A percentile compares a stretch with the other conserved stretches of the same genome.
These are phyloP conservation scores for Chamaecrista fasciculata DNA, from an alignment of 306 rosid genomes.

Conservation along the genomic window DNA sequence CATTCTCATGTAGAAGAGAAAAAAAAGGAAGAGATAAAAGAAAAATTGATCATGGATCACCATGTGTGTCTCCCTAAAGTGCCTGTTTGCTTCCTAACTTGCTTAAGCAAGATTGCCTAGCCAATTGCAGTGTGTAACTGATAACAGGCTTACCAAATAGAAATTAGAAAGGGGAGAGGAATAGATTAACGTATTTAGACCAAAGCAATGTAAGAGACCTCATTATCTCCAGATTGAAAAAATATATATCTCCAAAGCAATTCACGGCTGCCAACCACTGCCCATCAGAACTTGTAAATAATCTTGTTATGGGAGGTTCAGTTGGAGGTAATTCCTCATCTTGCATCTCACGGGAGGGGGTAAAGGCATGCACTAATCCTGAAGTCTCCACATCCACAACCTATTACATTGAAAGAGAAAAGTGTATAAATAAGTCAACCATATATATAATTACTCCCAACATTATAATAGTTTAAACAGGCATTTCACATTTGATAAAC, in stretches of 20 bases:
- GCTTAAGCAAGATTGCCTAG: not conserved
- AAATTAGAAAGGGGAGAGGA: not conserved
- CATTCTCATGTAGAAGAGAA: too few relatives aligned
- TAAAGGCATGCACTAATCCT: slow-evolving; percentile 60
- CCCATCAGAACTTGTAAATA: slow-evolving; percentile 85
- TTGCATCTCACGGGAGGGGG: slow-evolving; percentile 51
- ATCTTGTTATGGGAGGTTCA: slow-evolving; percentile 88
- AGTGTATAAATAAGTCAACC: slow-evolving; percentile 19
- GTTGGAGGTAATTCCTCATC: slow-evolving; percentile 57
- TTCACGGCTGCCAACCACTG: slow-evolving; percentile 95
- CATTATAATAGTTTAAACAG: not conserved
- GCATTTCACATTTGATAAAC: not conserved
- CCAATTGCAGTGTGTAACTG: not conserved
- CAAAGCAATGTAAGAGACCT: slow-evolving; percentile 44
- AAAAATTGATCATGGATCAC: not conserved
- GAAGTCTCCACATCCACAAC: slow-evolving; percentile 60
- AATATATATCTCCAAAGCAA: slow-evolving; percentile 85
- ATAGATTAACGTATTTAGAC: not conserved
- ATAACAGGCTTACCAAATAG: not conserved
- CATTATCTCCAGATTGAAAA: slow-evolving; percentile 73
- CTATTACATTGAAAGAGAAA: slow-evolving; percentile 43
- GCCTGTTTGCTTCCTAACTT: not conserved
- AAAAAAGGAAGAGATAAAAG: too few relatives aligned
- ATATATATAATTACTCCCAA: not conserved
- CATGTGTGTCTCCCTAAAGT: not conserved